Base-by-base conservation (phyloP, 2,329 filamentous ascomycete genomes). In the Trichoderma pleuroti region DNA sequence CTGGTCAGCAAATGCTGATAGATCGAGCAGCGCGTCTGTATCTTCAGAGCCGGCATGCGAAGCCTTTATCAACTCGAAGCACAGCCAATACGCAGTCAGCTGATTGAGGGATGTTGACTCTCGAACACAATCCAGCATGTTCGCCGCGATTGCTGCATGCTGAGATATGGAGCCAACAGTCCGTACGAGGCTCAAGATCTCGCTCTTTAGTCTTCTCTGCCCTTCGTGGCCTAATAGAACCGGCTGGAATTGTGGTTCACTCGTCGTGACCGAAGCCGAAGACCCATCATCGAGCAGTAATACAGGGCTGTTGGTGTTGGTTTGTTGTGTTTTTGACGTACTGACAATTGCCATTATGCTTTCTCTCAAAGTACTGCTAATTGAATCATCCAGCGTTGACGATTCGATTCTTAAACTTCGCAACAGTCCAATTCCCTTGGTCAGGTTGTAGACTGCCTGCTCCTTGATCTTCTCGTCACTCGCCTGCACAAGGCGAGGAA, bases 401-500 rank as follows among this genome's bases (percentile, higher is more conserved):
- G 91, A 92, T 69, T 90, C 87, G 28, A 91, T 84, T 5, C 88
- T 86, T 21, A 93, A 83, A 5, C 86, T 84, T 21, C 86, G 86
- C 24, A 96, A 82, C 9, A 95, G 79, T 34, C 87, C 85, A 66
- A 93, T 90, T 0, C 92, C 90, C 61, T 90, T 91, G 16, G 91
- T 88, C n/a, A 99, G 86, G 73, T 95, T 93, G 32, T 87, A 86
- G 30, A 98, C 86, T 2, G 91, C 89, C 69, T 87, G 86, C 72
- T 89, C 86, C 78, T 97, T 97, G 32, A 86, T 84, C n/a, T 85
- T 85, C 74, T 97, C 93, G 75, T 98, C 94, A 74, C 90, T 91
- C 10, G 90, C 88, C 78, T 95, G 93, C 89, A 98, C 94, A 16
- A 93, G 81, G 18, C 94, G 88, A 6, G 95, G 91, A 21, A 99